Percentiles rank a stretch among this genome's conserved stretches.
Evolutionary conservation across 2,329 filamentous ascomycete genomes (phyloP).

Genomic region (Byssochlamys sp.): DNA sequence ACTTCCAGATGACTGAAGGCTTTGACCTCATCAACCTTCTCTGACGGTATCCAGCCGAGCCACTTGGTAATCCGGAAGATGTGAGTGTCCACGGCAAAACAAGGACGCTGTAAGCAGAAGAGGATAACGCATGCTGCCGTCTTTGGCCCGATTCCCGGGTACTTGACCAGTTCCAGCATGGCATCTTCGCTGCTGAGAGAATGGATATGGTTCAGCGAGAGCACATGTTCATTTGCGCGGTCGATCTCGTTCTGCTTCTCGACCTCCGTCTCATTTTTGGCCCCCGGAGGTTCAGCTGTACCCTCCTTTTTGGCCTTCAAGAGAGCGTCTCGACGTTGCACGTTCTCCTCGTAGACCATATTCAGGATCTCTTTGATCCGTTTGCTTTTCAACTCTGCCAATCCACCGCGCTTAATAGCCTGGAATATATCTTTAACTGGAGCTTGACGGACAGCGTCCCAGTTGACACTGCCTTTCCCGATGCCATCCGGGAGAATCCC

Average conservation of each 20-base stretch:
- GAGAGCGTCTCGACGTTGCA: conserved; percentile 45
- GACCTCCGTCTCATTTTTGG: conserved; percentile 30
- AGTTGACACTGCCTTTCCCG: conserved; percentile 64
- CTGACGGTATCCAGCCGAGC: conserved; percentile 51
- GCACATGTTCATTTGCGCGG: conserved; percentile 47
- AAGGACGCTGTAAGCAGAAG: conserved; percentile 55
- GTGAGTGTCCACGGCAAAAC: conserved; percentile 58
- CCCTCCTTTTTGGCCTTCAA: conserved; percentile 34
- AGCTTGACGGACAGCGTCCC: conserved; percentile 58
- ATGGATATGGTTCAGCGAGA: conserved; percentile 57
- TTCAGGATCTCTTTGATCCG: conserved; percentile 66
- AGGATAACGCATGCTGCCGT: conserved; percentile 56
- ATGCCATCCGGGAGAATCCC: conserved; percentile 54
- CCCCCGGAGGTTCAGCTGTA: conserved; percentile 37
- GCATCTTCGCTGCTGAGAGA: conserved; percentile 46
- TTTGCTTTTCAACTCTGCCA: conserved; percentile 60
- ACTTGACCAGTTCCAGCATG: conserved; percentile 48
- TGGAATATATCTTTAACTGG: conserved; percentile 53
- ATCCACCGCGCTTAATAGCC: conserved; percentile 61
- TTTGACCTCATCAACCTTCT: conserved; percentile 35
- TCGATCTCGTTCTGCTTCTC: conserved; percentile 51
- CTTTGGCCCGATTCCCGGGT: conserved; percentile 57
- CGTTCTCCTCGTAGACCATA: conserved; percentile 60
- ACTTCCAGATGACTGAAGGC: conserved; percentile 54
- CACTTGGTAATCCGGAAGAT: conserved; percentile 55